Evolutionary conservation across 2,329 filamentous ascomycete species (phyloP).

Genomic region (Verticillium dahliae): DNA sequence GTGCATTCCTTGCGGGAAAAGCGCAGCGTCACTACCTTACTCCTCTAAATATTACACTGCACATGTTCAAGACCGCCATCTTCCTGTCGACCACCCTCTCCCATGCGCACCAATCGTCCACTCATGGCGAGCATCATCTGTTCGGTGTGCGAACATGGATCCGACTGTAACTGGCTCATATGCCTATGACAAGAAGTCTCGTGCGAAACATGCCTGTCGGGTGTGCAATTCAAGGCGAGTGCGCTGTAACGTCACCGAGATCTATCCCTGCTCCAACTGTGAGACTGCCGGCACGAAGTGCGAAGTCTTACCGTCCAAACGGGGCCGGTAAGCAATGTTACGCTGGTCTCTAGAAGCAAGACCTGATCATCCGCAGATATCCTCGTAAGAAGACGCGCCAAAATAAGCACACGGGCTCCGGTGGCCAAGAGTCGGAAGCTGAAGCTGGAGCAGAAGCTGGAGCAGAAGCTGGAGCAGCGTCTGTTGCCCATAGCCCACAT

Average conservation of each 20-base stretch:
- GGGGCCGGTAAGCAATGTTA: slow-evolving; percentile 5
- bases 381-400: slow-evolving; percentile 5
- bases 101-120: no score
- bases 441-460: not conserved
- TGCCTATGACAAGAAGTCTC: slow-evolving; percentile 7
- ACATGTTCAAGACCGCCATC: no score
- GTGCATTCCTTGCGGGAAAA: no score
- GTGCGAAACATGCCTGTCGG: slow-evolving; percentile 15
- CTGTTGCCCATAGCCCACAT: not conserved
- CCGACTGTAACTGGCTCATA: not conserved
- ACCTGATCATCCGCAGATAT: slow-evolving; percentile 5
- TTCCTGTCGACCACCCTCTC: no score
- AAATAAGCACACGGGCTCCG: not conserved
- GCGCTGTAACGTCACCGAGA: slow-evolving; percentile 14
- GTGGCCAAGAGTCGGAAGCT: not conserved
- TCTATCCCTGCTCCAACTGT: slow-evolving; percentile 14
- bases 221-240: slow-evolving; percentile 14
- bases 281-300: slow-evolving; percentile 8
- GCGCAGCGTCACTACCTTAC: no score
- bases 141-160: not conserved
- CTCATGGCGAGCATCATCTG: no score
- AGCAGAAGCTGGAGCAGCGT: not conserved
- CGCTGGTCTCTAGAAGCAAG: not conserved
- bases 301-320: slow-evolving; percentile 11
- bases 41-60: no score